Percentiles rank a stretch among this genome's conserved stretches.
phyloP scores from a whole-genome alignment of 2,329 filamentous ascomycete genomes.

The Aquanectria penicillioides region DNA sequence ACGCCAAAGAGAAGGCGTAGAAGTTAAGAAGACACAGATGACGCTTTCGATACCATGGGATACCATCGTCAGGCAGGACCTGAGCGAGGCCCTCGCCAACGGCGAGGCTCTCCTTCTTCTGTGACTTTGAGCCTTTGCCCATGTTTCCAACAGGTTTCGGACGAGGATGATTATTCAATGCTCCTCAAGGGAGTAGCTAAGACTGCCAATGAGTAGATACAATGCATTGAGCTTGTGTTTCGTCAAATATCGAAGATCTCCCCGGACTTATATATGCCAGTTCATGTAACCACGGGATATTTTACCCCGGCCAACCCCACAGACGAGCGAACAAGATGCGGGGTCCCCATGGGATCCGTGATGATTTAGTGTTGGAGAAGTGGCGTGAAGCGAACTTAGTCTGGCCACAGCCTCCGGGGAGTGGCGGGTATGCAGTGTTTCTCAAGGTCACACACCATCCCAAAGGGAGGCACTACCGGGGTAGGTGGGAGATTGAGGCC shows the following conservation, averaged over 20 bases:
- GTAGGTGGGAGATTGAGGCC: no score
- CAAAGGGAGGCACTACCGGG: no score
- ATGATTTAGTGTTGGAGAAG: background rate
- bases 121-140: background rate
- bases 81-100: slow-evolving; percentile 25
- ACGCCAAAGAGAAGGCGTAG: slow-evolving; percentile 15
- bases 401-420: background rate
- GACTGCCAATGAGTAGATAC: no score
- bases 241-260: background rate
- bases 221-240: background rate
- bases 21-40: slow-evolving; percentile 26
- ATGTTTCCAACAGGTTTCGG: no score
- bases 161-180: no score
- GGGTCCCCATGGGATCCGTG: background rate
- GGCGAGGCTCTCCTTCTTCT: background rate
- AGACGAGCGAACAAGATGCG: background rate
- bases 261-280: background rate
- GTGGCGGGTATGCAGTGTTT: background rate
- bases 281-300: background rate
- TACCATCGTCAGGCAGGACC: slow-evolving; percentile 23
- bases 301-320: background rate
- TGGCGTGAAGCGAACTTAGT: background rate
- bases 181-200: no score
- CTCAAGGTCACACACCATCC: no score
- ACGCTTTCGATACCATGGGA: slow-evolving; percentile 28